Percentiles rank a stretch among this genome's conserved stretches.
Conservation (phyloP, 1,284 basidiomycete species). For the Cryptococcus sp. region DNA sequence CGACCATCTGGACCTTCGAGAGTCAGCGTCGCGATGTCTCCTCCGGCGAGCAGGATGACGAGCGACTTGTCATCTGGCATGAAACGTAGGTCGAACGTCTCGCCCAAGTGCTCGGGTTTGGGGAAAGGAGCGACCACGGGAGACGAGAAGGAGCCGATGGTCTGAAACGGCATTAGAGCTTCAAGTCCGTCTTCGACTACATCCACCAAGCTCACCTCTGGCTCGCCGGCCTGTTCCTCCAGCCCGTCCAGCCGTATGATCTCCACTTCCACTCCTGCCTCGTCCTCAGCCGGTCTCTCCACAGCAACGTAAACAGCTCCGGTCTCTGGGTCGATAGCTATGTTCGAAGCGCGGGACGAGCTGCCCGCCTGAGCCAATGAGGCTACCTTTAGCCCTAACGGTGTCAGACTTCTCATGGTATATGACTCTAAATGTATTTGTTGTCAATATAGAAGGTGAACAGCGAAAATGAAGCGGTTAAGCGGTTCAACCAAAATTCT, state of each 20-base stretch:
- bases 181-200: not conserved
- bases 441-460: not conserved
- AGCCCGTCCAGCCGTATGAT: constrained; percentile 60
- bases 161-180: constrained; percentile 12
- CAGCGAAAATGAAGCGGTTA: not conserved
- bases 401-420: constrained; percentile 19
- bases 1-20: constrained; percentile 59
- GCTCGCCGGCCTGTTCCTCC: constrained; percentile 22
- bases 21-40: constrained; percentile 72
- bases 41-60: constrained; percentile 66
- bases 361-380: constrained; percentile 6
- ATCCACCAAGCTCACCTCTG: constrained; percentile 25
- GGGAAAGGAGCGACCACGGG: constrained; percentile 39
- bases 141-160: constrained; percentile 35
- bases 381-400: constrained; percentile 11
- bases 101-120: constrained; percentile 40
- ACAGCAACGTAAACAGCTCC: constrained; percentile 62
- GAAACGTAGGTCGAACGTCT: constrained; percentile 66
- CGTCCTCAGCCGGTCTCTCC: constrained; percentile 56
- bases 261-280: constrained; percentile 63
- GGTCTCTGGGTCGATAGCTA: constrained; percentile 66
- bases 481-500: not conserved
- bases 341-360: constrained; percentile 17
- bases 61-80: constrained; percentile 67
- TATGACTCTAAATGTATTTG: not conserved